Percentiles rank a stretch among this genome's conserved stretches.
Evolutionary conservation across 345 rosid genomes (phyloP).

Genomic region (Cardamine resedifolia): DNA sequence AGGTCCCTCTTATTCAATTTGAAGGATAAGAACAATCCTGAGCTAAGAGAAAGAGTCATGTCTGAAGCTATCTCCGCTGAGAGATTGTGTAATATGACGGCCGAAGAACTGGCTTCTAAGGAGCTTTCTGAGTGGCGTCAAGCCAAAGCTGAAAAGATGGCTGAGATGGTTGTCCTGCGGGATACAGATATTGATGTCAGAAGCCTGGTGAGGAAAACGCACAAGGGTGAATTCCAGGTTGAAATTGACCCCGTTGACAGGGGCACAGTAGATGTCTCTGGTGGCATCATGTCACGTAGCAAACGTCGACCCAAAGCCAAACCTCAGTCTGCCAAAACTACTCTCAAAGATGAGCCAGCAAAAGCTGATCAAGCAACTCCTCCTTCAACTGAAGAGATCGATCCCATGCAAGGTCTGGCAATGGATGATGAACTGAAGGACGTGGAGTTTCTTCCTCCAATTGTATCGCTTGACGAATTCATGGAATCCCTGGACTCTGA

Average conservation of each 20-base stretch:
- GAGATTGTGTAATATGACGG: slow-evolving; percentile 85
- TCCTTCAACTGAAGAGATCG: slow-evolving; percentile 55
- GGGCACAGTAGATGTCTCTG: slow-evolving; percentile 64
- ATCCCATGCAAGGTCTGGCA: slow-evolving; percentile 48
- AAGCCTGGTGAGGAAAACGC: slow-evolving; percentile 91
- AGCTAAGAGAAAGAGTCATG: slow-evolving; percentile 80
- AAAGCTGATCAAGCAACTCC: slow-evolving; percentile 45
- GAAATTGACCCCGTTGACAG: slow-evolving; percentile 68
- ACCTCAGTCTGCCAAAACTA: slow-evolving; percentile 33
- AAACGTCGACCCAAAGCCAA: slow-evolving; percentile 35
- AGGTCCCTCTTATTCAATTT: slow-evolving; percentile 93
- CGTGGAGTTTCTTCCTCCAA: slow-evolving; percentile 83
- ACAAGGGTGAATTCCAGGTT: slow-evolving; percentile 95
- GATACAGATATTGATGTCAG: slow-evolving; percentile 77
- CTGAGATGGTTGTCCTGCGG: slow-evolving; percentile 90
- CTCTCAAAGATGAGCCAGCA: slow-evolving; percentile 39
- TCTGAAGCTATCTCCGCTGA: slow-evolving; percentile 76
- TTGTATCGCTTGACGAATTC: slow-evolving; percentile 93
- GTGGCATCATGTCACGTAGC: slow-evolving; percentile 44
- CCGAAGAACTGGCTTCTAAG: slow-evolving; percentile 97
- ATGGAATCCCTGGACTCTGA: slow-evolving; percentile 90
- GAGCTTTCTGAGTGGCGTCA: slow-evolving; percentile 98
- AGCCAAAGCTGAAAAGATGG: slow-evolving; percentile 96
- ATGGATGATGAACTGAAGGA: slow-evolving; percentile 86
- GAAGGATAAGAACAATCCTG: slow-evolving; percentile 94